Conservation (phyloP, 192 early-diverging fungal genomes). For the Entomortierella chlamydospora region DNA sequence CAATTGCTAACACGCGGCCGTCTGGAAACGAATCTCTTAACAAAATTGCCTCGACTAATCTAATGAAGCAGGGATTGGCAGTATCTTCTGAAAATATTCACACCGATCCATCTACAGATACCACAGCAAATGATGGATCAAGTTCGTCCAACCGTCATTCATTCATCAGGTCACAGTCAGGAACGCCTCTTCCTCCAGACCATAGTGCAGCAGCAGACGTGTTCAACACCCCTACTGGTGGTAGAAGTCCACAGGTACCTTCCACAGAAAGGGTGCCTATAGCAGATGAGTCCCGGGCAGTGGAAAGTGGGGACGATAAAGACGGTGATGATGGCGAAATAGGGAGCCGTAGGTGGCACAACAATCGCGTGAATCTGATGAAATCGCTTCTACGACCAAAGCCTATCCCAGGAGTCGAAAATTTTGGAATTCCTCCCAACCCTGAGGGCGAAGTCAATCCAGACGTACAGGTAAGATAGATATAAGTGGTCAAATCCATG, state of each 20-base stretch:
- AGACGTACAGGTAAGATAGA: constrained; percentile 70
- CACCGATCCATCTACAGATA: not conserved
- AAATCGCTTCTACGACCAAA: constrained; percentile 54
- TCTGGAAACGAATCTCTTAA: constrained; percentile 22
- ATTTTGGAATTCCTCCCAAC: constrained; percentile 69
- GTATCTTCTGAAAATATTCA: not conserved
- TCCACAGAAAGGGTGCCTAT: constrained; percentile 12
- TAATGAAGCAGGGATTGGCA: constrained; percentile 32
- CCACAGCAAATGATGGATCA: not conserved
- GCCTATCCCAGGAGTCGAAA: constrained; percentile 61
- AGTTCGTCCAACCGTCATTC: not conserved
- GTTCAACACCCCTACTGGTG: constrained; percentile 37
- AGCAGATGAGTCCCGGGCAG: constrained; percentile 8
- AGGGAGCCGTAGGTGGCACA: not conserved
- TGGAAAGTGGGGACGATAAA: not conserved
- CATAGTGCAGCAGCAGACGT: constrained; percentile 48
- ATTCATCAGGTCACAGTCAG: constrained; percentile 35
- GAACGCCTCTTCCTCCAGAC: constrained; percentile 45
- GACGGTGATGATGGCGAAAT: not conserved
- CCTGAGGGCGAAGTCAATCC: constrained; percentile 68
- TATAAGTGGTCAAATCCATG: too few species aligned
- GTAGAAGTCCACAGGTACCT: constrained; percentile 25
- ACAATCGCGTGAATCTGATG: constrained; percentile 29
- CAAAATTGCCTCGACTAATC: constrained; percentile 22
- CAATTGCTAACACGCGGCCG: not conserved